Base-by-base conservation (phyloP, 345 rosid species). In the Eucalyptus marginata region DNA sequence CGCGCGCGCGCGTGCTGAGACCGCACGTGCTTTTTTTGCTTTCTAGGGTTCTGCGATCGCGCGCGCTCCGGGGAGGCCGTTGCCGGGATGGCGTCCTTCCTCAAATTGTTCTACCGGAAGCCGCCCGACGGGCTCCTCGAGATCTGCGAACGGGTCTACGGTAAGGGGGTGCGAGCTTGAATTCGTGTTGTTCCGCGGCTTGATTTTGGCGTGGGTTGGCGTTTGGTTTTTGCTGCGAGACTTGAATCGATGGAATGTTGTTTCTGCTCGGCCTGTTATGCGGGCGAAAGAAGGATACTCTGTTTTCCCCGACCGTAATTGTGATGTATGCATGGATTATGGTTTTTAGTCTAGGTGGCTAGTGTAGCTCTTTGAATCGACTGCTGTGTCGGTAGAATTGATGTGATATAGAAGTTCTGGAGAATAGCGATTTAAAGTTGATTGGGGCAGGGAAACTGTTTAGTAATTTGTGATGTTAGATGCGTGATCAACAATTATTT, bases 91-190 rank as follows among this genome's bases (percentile, higher is more conserved):
- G 96, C 99, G 71, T 91, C 97, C 93, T 93, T 97, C 91, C 96
- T 97, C 20, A 97, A 94, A 92, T 90, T 97, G 84, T 97, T 97
- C 89, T 95, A 94, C 89, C 91, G 93, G 91, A 96, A 96, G 89
- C 99, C 98, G 9, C 99, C 99, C 46, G 99, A 97, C 87, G 99
- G 99, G 10, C 93, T 97, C 89, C 96, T 97, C 86, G 99, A 97
- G 98, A 95, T 97, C 89, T 95, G 94, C 85, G 99, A 97, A 90
- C 92, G 95, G 88, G 96, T 96, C 86, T 97, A 93, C 91, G 98
- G 99, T 97, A 68, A 44, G 92, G 91, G 89, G 87, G 87, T n/a
- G 40, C 4, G 0, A 29, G 31, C 52, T 44, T 52, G 46, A 71
- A 47, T 58, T 85, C 59, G 31, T 51, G 87, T 85, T 0, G 36